These are phyloP conservation scores for Eucalyptus cloeziana DNA, from an alignment of 345 rosid genomes.

Conservation along the genomic window DNA sequence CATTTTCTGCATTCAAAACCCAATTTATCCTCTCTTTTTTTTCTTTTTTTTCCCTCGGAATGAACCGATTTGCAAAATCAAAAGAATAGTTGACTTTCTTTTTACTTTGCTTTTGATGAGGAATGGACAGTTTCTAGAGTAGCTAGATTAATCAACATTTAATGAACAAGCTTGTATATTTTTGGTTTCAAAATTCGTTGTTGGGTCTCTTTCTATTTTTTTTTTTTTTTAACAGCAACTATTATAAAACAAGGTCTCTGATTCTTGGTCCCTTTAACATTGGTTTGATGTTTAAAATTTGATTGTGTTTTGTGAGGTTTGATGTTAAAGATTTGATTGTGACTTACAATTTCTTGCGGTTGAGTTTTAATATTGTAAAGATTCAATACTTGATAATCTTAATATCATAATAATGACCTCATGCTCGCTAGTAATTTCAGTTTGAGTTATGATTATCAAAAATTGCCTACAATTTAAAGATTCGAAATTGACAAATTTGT, in stretches of 20 bases:
- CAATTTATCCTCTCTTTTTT: not conserved
- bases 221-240: not conserved
- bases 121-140: not conserved
- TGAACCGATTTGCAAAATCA: not conserved
- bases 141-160: not conserved
- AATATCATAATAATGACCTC: not conserved
- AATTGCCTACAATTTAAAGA: fast-evolving
- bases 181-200: not conserved
- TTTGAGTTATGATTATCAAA: not conserved
- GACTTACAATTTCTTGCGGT: not conserved
- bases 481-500: fast-evolving
- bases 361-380: not conserved
- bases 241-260: not conserved
- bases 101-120: not conserved
- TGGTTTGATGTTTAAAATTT: not conserved
- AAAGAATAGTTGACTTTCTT: not conserved
- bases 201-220: not conserved
- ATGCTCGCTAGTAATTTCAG: fast-evolving
- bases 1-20: not conserved
- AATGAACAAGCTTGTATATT: not conserved
- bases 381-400: not conserved
- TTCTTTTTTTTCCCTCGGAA: fast-evolving
- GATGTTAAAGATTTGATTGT: not conserved
- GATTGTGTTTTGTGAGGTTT: not conserved
- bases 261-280: not conserved